phyloP scores from a whole-genome alignment of 2,329 filamentous ascomycete species.

The Hymenoscyphus salicellus region DNA sequence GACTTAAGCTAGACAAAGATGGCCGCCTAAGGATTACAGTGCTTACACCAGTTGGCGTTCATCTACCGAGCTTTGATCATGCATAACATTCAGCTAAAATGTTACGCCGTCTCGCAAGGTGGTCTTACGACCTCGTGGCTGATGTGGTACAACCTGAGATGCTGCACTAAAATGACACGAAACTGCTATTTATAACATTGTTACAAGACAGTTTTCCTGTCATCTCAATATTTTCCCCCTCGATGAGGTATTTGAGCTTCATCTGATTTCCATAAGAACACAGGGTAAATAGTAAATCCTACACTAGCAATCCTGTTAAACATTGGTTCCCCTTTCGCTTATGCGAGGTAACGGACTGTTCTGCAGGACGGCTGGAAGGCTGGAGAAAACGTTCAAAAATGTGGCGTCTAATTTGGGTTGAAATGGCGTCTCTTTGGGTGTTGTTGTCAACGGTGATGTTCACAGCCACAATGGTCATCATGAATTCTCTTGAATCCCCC shows the following conservation, averaged over 20 bases:
- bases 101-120: conserved; percentile 7
- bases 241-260: not conserved
- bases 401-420: conserved; percentile 11
- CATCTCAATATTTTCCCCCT: conserved; percentile 1
- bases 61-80: conserved; percentile 7
- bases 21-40: conserved; percentile 3
- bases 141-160: conserved; percentile 3
- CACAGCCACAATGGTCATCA: not conserved
- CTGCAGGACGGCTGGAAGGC: conserved; percentile 5
- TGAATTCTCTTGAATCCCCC: not conserved
- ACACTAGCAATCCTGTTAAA: conserved; percentile 9
- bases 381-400: conserved; percentile 4
- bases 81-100: conserved; percentile 9
- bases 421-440: not conserved
- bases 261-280: not conserved
- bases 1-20: not conserved
- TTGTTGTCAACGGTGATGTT: not conserved
- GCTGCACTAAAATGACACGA: conserved; percentile 3
- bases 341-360: conserved; percentile 9
- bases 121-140: conserved; percentile 10
- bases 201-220: not conserved
- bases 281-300: not conserved
- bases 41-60: conserved; percentile 6
- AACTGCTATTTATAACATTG: conserved; percentile 10
- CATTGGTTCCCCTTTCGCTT: not conserved